A percentile compares a stretch with the other conserved stretches of the same genome.
phyloP scores from a whole-genome alignment of 192 early-diverging fungal species.

The Coemansia guatemalensis region DNA sequence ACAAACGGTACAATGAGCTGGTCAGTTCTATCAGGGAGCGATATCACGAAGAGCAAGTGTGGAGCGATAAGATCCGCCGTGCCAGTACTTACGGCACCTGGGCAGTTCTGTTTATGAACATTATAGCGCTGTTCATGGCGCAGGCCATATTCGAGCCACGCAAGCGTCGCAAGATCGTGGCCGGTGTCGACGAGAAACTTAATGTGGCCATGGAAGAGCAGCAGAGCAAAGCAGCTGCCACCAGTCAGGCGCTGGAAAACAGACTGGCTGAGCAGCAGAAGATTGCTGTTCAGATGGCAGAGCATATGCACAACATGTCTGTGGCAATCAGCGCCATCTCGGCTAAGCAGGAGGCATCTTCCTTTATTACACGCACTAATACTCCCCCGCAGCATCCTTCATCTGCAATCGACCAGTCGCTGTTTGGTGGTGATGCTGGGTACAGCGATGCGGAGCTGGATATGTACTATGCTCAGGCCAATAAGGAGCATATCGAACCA shows the following conservation, averaged over 20 bases:
- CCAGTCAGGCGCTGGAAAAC: not conserved
- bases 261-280: slow-evolving; percentile 20
- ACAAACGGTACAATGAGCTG: slow-evolving; percentile 61
- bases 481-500: not conserved
- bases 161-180: slow-evolving; percentile 64
- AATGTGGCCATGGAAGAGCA: slow-evolving; percentile 52
- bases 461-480: slow-evolving; percentile 37
- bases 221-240: slow-evolving; percentile 12
- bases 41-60: slow-evolving; percentile 83
- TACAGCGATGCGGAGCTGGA: slow-evolving; percentile 49
- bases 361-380: not conserved
- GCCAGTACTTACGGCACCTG: slow-evolving; percentile 74
- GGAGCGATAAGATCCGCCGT: slow-evolving; percentile 83
- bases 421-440: slow-evolving; percentile 9
- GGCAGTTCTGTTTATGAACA: slow-evolving; percentile 68
- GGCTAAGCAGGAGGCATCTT: slow-evolving; percentile 16
- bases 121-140: slow-evolving; percentile 64
- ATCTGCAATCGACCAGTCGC: not conserved
- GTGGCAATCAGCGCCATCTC: slow-evolving; percentile 17
- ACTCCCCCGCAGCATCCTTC: not conserved
- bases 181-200: slow-evolving; percentile 65
- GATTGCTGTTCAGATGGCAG: slow-evolving; percentile 10
- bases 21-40: slow-evolving; percentile 70
- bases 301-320: slow-evolving; percentile 23
- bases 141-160: slow-evolving; percentile 75